phyloP scores from a whole-genome alignment of 495 filamentous ascomycete genomes.

The Aspergillus affinis region DNA sequence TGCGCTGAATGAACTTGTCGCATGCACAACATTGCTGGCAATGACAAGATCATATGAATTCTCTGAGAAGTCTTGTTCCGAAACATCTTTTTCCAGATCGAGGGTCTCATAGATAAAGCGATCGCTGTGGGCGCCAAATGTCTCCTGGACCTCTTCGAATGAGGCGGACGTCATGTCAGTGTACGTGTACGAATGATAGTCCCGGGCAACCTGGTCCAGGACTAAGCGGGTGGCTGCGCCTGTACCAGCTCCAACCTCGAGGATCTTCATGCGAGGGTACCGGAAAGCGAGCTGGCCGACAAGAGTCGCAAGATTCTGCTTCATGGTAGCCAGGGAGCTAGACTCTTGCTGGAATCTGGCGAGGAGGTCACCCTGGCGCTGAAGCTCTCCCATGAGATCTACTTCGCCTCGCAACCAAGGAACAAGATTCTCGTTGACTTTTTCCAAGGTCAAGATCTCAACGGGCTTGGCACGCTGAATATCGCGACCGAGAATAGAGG shows the following conservation, averaged over 20 bases:
- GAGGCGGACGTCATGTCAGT: conserved; percentile 15
- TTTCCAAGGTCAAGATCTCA: not conserved
- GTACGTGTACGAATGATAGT: conserved; percentile 6
- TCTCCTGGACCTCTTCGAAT: conserved; percentile 3
- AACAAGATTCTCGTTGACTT: not conserved
- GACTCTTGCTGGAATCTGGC: not conserved
- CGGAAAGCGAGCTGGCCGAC: not conserved
- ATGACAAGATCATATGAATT: conserved; percentile 27
- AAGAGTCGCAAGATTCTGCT: not conserved
- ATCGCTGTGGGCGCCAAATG: not conserved
- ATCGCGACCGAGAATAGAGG: not conserved
- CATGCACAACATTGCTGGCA: conserved; percentile 14
- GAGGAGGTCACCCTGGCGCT: not conserved
- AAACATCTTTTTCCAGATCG: conserved; percentile 26
- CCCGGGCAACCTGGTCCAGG: not conserved
- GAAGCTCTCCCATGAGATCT: not conserved
- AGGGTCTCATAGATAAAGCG: conserved; percentile 1
- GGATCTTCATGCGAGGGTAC: conserved; percentile 1
- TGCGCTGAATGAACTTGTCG: not conserved
- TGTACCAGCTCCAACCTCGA: conserved; percentile 1
- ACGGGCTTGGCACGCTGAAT: not conserved
- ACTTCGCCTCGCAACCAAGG: not conserved
- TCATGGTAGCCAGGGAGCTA: not conserved
- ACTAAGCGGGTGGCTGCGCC: not conserved
- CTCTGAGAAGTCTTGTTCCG: conserved; percentile 16